A percentile compares a stretch with the other conserved stretches of the same genome.
Evolutionary conservation across 805 yeast genomes (phyloP).

Genomic region (Kodamaea lidongshanica): DNA sequence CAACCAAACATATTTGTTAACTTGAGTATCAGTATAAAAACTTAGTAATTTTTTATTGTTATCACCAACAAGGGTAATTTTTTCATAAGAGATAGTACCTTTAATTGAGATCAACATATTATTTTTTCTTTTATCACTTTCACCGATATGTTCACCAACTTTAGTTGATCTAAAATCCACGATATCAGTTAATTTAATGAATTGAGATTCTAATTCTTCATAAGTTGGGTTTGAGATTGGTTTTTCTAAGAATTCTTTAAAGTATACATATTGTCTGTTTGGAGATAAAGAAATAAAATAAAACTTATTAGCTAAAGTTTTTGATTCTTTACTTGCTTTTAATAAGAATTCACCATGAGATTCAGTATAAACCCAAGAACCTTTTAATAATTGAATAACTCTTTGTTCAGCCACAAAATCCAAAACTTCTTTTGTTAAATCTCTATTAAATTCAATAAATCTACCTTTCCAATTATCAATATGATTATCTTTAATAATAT

Average conservation of each 20-base stretch:
- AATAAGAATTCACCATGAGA: constrained; percentile 37
- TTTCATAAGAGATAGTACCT: constrained; percentile 53
- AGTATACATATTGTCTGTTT: constrained; percentile 54
- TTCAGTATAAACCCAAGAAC: constrained; percentile 74
- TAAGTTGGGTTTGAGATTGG: constrained; percentile 47
- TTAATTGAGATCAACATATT: constrained; percentile 47
- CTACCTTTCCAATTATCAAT: constrained; percentile 39
- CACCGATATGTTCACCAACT: constrained; percentile 35
- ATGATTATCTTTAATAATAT: constrained; percentile 32
- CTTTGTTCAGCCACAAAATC: constrained; percentile 74
- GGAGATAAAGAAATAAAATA: constrained; percentile 62
- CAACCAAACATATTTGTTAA: constrained; percentile 64
- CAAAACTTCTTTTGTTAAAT: constrained; percentile 50
- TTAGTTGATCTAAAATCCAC: constrained; percentile 45
- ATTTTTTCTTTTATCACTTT: constrained; percentile 39
- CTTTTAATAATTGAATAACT: constrained; percentile 62
- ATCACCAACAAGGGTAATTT: constrained; percentile 44
- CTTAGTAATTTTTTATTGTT: constrained; percentile 40
- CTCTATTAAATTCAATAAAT: constrained; percentile 43
- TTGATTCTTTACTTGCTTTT: constrained; percentile 20
- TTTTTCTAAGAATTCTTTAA: constrained; percentile 51
- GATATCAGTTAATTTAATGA: constrained; percentile 49
- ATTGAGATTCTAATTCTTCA: constrained; percentile 49
- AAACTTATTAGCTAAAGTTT: constrained; percentile 25
- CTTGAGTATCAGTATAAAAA: constrained; percentile 68